Evolutionary conservation across 495 filamentous ascomycete species (phyloP).

Genomic region (Bathelium albidoporum): DNA sequence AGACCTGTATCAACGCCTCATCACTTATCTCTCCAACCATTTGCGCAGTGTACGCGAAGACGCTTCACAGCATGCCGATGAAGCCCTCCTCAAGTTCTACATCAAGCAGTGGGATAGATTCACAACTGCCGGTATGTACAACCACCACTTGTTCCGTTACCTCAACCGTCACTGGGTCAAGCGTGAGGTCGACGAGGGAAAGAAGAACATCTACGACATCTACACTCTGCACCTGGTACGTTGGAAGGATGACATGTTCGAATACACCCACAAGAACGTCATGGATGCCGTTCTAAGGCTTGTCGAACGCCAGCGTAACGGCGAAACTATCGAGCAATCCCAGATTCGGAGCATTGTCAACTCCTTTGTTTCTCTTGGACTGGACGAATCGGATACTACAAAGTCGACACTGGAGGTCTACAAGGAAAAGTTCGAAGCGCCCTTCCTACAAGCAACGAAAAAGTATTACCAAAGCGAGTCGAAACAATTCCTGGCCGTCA

Average conservation of each 20-base stretch:
- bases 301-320: conserved; percentile 94
- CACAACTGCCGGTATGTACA: conserved; percentile 88
- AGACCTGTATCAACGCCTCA: conserved; percentile 87
- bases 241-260: conserved; percentile 88
- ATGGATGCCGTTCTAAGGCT: conserved; percentile 92
- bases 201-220: conserved; percentile 96
- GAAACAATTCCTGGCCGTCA: conserved; percentile 87
- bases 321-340: conserved; percentile 93
- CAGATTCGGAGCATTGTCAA: conserved; percentile 97
- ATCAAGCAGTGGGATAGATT: conserved; percentile 95
- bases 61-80: conserved; percentile 71
- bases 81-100: conserved; percentile 88
- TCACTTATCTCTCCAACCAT: conserved; percentile 69
- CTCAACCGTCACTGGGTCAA: conserved; percentile 99
- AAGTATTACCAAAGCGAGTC: conserved; percentile 87
- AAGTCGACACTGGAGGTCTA: conserved; percentile 96
- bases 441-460: conserved; percentile 78
- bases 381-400: conserved; percentile 85
- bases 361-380: conserved; percentile 87
- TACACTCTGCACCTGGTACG: conserved; percentile 93
- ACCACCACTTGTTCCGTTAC: conserved; percentile 94
- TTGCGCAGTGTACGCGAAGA: conserved; percentile 53
- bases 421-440: conserved; percentile 77
- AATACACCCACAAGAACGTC: conserved; percentile 68
- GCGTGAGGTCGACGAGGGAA: conserved; percentile 96